These are phyloP conservation scores for Syzygium oleosum DNA, from an alignment of 345 rosid species.

Conservation along the genomic window DNA sequence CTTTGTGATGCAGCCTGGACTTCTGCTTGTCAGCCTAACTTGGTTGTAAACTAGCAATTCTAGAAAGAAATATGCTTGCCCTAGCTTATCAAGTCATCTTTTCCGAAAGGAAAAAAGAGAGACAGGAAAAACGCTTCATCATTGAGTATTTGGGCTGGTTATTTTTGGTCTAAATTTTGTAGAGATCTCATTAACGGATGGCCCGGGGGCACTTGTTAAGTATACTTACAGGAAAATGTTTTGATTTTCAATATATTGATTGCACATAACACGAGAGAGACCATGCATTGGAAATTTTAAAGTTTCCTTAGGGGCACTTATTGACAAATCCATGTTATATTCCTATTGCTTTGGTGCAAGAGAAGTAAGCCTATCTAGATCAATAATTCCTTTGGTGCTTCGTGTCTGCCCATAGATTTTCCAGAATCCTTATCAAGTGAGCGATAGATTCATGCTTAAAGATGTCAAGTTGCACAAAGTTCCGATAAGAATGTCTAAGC, in stretches of 20 bases:
- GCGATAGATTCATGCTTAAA: background rate
- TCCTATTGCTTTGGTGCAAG: background rate
- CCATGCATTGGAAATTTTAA: background rate
- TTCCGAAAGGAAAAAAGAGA: background rate
- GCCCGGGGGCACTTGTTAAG: background rate
- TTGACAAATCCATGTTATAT: background rate
- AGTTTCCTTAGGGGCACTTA: background rate
- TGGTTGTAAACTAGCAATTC: background rate
- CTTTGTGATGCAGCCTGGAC: background rate
- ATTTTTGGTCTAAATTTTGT: background rate
- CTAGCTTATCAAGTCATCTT: background rate
- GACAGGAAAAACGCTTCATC: background rate
- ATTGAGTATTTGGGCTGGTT: background rate
- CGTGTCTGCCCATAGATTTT: background rate
- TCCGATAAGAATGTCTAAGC: background rate
- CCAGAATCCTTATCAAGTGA: background rate
- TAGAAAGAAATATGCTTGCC: background rate
- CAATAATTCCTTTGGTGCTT: background rate
- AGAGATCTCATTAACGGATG: background rate
- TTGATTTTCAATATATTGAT: background rate
- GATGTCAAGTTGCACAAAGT: background rate
- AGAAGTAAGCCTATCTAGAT: background rate
- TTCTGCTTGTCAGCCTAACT: background rate
- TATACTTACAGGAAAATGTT: background rate
- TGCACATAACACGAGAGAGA: background rate